Evolutionary conservation across 2,329 filamentous ascomycete genomes (phyloP).

Genomic region (Paracoccidioides lutzii): DNA sequence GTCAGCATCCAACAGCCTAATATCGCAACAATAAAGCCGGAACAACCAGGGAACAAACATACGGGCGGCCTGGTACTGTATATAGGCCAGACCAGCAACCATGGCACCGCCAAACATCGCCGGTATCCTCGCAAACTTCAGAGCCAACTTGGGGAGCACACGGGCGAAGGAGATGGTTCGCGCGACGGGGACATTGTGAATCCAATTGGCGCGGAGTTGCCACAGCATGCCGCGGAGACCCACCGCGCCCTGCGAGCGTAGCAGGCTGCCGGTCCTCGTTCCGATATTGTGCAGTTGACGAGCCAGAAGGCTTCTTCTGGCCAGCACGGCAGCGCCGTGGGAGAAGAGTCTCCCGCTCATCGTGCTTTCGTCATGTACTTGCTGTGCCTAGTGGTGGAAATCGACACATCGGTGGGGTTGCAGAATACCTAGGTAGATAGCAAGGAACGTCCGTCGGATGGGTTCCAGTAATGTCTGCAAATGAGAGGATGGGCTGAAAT

Average conservation of each 20-base stretch:
- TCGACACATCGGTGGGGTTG: background rate
- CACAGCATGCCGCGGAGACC: constrained; percentile 36
- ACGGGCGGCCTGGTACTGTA: constrained; percentile 92
- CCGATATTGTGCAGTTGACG: constrained; percentile 51
- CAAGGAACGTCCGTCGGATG: background rate
- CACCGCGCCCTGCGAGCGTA: constrained; percentile 46
- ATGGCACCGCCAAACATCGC: constrained; percentile 85
- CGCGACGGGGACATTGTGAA: constrained; percentile 63
- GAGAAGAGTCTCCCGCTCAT: constrained; percentile 67
- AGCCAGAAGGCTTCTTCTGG: constrained; percentile 47
- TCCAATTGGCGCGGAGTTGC: constrained; percentile 69
- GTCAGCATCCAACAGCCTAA: background rate
- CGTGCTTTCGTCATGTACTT: constrained; percentile 27
- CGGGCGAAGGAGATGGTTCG: constrained; percentile 55
- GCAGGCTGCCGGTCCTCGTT: constrained; percentile 54
- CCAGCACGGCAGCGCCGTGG: constrained; percentile 54
- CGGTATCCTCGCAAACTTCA: constrained; percentile 77
- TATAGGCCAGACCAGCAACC: constrained; percentile 75
- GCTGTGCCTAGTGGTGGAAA: background rate
- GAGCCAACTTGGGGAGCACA: constrained; percentile 68
- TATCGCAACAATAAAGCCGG: background rate
- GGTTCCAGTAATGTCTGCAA: background rate
- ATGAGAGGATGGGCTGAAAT: too few relatives aligned
- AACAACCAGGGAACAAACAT: constrained; percentile 28
- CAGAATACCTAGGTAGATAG: background rate